phyloP scores from a whole-genome alignment of 164 flowering plant species.

The Vitis riparia region DNA sequence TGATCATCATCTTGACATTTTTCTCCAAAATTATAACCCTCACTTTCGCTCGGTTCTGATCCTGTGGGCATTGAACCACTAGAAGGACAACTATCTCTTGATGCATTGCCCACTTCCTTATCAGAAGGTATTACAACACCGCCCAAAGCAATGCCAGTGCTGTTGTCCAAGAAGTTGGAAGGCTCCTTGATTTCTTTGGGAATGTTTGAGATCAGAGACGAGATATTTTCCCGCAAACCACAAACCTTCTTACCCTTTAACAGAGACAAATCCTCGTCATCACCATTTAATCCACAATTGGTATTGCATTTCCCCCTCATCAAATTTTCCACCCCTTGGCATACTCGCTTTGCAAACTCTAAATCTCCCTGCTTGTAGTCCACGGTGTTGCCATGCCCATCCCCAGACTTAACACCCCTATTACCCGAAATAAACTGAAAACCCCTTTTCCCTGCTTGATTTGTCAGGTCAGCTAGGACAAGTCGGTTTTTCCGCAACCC shows the following conservation, averaged over 20 bases:
- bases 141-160: slow-evolving; percentile 2
- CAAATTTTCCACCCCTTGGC: slow-evolving; percentile 33
- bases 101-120: slow-evolving; percentile 24
- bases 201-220: slow-evolving; percentile 4
- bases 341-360: slow-evolving; percentile 19
- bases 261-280: neutral
- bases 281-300: slow-evolving; percentile 8
- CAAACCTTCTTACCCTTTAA: slow-evolving; percentile 16
- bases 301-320: slow-evolving; percentile 18
- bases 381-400: slow-evolving; percentile 18
- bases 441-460: slow-evolving; percentile 45
- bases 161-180: slow-evolving; percentile 7
- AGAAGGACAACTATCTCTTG: slow-evolving; percentile 24
- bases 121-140: slow-evolving; percentile 5
- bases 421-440: slow-evolving; percentile 23
- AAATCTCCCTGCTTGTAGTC: slow-evolving; percentile 15
- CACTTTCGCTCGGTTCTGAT: slow-evolving; percentile 4
- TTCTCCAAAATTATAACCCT: neutral
- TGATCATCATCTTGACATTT: slow-evolving; percentile 18
- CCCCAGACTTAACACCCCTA: slow-evolving; percentile 8
- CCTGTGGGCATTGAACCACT: slow-evolving; percentile 12
- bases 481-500: slow-evolving; percentile 24
- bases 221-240: slow-evolving; percentile 4
- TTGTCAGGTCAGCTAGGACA: slow-evolving; percentile 60
- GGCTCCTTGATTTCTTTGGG: slow-evolving; percentile 15